phyloP scores from a whole-genome alignment of 768 basidiomycete genomes.

The Pleurotus ostreatus region DNA sequence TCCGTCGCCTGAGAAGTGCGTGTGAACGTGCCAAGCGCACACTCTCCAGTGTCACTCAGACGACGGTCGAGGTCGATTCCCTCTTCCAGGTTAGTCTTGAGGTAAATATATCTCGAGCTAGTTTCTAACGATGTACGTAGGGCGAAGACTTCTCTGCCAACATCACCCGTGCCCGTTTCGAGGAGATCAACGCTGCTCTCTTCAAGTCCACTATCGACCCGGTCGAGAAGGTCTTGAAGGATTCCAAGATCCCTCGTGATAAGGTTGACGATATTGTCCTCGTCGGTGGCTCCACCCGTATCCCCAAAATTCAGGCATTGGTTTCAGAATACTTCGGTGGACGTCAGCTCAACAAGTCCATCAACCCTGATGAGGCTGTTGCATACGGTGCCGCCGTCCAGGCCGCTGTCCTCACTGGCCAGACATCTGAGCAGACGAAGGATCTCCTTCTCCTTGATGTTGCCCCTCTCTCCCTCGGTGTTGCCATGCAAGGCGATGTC shows the following conservation, averaged over 20 bases:
- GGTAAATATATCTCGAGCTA: not conserved
- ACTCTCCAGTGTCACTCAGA: constrained; percentile 96
- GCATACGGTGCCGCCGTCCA: constrained; percentile 99
- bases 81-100: constrained; percentile 72
- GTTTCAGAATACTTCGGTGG: constrained; percentile 99
- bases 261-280: constrained; percentile 99
- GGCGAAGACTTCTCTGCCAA: constrained; percentile 98
- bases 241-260: constrained; percentile 95
- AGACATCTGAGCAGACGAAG: constrained; percentile 97
- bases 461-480: constrained; percentile 86
- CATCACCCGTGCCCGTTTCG: constrained; percentile 99
- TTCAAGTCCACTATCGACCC: constrained; percentile 99
- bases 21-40: constrained; percentile 99
- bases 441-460: constrained; percentile 96
- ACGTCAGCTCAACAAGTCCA: constrained; percentile 98
- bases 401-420: constrained; percentile 95
- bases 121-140: constrained; percentile 27
- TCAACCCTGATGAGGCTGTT: constrained; percentile 99
- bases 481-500: constrained; percentile 99
- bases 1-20: constrained; percentile 92
- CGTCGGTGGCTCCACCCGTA: constrained; percentile 98
- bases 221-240: constrained; percentile 98
- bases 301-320: constrained; percentile 95
- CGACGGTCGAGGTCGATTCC: constrained; percentile 99
- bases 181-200: constrained; percentile 93